Evolutionary conservation across 768 basidiomycete genomes (phyloP).

Genomic region (Lactarius sanguifluus): DNA sequence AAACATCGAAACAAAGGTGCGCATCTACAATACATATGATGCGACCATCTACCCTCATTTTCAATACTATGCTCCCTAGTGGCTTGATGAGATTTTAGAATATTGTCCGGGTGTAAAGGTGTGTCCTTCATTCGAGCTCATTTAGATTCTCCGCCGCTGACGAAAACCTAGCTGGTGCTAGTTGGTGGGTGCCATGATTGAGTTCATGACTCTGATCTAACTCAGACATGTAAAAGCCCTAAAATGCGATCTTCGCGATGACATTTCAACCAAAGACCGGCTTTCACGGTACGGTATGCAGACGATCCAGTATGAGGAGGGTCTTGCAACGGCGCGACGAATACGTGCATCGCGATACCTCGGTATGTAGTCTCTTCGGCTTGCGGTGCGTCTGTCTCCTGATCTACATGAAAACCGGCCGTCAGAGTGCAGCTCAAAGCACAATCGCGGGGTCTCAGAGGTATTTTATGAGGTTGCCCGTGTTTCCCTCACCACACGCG

Average conservation of each 20-base stretch:
- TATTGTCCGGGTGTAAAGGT: conserved; percentile 96
- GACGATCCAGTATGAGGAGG: conserved; percentile 90
- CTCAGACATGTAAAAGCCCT: conserved; percentile 55
- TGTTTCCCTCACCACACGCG: conserved; percentile 71
- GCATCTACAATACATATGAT: conserved; percentile 13
- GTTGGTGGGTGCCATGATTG: conserved; percentile 61
- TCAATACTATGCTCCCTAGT: conserved; percentile 47
- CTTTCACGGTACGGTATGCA: conserved; percentile 67
- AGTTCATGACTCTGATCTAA: conserved; percentile 11
- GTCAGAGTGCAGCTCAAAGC: conserved; percentile 95
- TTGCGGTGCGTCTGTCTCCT: neutral
- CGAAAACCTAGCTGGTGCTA: conserved; percentile 63
- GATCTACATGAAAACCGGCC: conserved; percentile 1
- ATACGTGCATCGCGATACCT: conserved; percentile 93
- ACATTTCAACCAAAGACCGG: conserved; percentile 66
- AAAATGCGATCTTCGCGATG: conserved; percentile 95
- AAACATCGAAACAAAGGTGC: conserved; percentile 90
- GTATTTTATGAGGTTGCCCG: conserved; percentile 92
- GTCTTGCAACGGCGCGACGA: conserved; percentile 80
- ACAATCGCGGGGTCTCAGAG: conserved; percentile 91
- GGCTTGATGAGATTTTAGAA: conserved; percentile 90
- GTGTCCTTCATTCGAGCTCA: conserved; percentile 30
- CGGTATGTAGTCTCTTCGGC: conserved; percentile 49
- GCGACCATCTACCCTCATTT: neutral
- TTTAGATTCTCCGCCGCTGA: conserved; percentile 1